Conservation (phyloP, 2,329 filamentous ascomycete genomes). For the Pleomassaria siparia region DNA sequence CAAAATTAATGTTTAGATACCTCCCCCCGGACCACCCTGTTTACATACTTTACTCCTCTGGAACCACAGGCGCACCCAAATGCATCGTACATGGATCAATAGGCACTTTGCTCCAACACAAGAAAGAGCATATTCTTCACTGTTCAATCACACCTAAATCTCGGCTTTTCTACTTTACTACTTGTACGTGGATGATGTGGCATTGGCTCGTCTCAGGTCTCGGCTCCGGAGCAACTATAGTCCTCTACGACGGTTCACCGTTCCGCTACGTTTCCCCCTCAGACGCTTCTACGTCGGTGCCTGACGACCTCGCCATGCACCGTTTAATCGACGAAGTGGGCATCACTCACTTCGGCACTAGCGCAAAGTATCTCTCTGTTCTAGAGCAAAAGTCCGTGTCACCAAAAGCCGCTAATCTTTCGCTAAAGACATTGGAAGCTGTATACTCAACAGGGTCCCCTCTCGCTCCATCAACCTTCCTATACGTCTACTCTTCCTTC, state of each 20-base stretch:
- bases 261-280: conserved; percentile 57
- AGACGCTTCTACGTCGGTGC: conserved; percentile 53
- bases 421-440: conserved; percentile 64
- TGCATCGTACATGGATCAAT: conserved; percentile 91
- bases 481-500: conserved; percentile 84
- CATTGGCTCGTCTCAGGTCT: conserved; percentile 92
- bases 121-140: conserved; percentile 92
- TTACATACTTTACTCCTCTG: conserved; percentile 91
- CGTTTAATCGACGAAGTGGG: conserved; percentile 75
- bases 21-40: conserved; percentile 83
- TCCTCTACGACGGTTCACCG: conserved; percentile 91
- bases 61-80: conserved; percentile 85
- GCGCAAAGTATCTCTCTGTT: conserved; percentile 87
- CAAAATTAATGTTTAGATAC: conserved; percentile 64
- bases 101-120: conserved; percentile 91
- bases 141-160: conserved; percentile 74
- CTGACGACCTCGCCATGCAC: conserved; percentile 79
- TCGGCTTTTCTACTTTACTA: conserved; percentile 89
- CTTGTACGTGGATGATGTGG: conserved; percentile 99
- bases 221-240: conserved; percentile 76
- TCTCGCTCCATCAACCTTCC: conserved; percentile 87
- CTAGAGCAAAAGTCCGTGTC: conserved; percentile 70
- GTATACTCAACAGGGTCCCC: conserved; percentile 95
- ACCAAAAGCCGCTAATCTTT: conserved; percentile 51
- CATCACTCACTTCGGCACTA: conserved; percentile 94